Conservation (phyloP, 2,329 filamentous ascomycete species). For the Aspergillus vadensis region DNA sequence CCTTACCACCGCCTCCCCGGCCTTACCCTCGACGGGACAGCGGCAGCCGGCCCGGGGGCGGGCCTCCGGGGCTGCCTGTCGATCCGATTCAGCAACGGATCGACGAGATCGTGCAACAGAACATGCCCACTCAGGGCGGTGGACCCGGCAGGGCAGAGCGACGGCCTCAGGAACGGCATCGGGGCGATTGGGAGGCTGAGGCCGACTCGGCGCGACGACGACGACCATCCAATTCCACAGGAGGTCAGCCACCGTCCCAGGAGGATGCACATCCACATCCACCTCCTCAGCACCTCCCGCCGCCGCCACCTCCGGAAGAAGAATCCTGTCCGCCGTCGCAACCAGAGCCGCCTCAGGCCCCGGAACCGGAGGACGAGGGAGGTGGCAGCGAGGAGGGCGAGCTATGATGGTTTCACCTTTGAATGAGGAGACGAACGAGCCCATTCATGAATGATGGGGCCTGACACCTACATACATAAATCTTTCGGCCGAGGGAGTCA, state of each 20-base stretch:
- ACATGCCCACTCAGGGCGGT: conserved; percentile 17
- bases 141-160: conserved; percentile 13
- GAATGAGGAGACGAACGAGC: not conserved
- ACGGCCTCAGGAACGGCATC: conserved; percentile 21
- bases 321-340: not conserved
- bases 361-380: conserved; percentile 30
- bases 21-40: conserved; percentile 21
- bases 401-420: conserved; percentile 26
- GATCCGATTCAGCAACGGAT: conserved; percentile 42
- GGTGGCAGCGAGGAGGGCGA: conserved; percentile 49
- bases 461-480: not conserved
- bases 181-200: conserved; percentile 24
- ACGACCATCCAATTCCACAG: conserved; percentile 13
- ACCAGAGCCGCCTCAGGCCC: not conserved
- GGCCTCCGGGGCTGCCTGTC: conserved; percentile 8
- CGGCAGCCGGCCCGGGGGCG: conserved; percentile 14
- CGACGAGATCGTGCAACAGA: conserved; percentile 38
- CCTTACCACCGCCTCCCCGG: conserved; percentile 21
- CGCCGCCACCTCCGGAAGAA: conserved; percentile 11
- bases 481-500: not conserved
- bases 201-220: conserved; percentile 17
- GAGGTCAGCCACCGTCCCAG: not conserved
- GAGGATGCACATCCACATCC: conserved; percentile 11
- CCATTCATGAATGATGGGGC: not conserved
- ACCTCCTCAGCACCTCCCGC: conserved; percentile 12